Percentiles rank a stretch among this genome's conserved stretches.
Evolutionary conservation across 2,329 filamentous ascomycete genomes (phyloP).

Genomic region (Pestalotiopsis sp.): DNA sequence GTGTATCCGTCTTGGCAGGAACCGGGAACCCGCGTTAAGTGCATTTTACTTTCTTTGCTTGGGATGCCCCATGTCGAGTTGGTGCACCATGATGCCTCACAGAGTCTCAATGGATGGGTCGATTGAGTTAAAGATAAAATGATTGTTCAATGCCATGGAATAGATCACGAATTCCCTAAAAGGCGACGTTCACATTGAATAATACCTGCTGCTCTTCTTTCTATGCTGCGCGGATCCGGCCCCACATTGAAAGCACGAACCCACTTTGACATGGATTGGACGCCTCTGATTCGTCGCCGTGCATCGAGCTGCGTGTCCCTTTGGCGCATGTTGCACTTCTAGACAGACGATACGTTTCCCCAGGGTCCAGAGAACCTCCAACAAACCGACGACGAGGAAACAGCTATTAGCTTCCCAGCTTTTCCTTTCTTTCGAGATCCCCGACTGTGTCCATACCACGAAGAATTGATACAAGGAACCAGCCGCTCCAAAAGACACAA

Average conservation of each 20-base stretch:
- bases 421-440: neutral
- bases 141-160: neutral
- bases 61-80: neutral
- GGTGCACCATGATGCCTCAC: neutral
- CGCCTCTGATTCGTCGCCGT: constrained; percentile 5
- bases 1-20: constrained; percentile 8
- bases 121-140: neutral
- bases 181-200: neutral
- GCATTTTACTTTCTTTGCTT: neutral
- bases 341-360: neutral
- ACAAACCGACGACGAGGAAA: neutral
- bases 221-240: neutral
- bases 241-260: constrained; percentile 11
- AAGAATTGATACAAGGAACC: neutral
- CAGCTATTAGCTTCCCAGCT: neutral
- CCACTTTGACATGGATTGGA: neutral
- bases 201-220: neutral
- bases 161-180: neutral
- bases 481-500: neutral
- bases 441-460: neutral
- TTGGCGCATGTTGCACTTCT: constrained; percentile 7
- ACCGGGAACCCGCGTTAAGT: neutral
- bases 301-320: constrained; percentile 14
- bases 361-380: constrained; percentile 20
- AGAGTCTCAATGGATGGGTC: neutral